phyloP scores from a whole-genome alignment of 495 filamentous ascomycete species.

The Neurospora sublineolata region DNA sequence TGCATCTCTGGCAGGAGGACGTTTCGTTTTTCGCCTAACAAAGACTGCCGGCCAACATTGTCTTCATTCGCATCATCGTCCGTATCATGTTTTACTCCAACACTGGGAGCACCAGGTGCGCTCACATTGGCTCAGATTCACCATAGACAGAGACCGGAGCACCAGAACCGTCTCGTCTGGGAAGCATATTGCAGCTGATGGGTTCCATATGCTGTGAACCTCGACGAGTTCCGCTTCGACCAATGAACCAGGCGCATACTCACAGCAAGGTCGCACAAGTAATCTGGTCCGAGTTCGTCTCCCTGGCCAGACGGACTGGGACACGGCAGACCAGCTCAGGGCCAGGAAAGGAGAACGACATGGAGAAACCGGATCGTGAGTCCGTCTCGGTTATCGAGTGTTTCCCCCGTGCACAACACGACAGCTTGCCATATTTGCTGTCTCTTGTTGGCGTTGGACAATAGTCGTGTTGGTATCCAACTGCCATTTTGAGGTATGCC shows the following conservation, averaged over 20 bases:
- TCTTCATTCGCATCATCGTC: background rate
- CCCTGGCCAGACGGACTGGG: background rate
- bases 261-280: constrained; percentile 12
- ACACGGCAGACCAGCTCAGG: background rate
- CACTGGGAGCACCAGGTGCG: background rate
- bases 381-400: background rate
- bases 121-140: background rate
- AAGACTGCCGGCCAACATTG: background rate
- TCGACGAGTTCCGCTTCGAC: constrained; percentile 8
- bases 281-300: constrained; percentile 16
- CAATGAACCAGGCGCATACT: constrained; percentile 14
- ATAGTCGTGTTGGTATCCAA: background rate
- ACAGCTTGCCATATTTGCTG: background rate
- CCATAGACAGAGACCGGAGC: constrained; percentile 1
- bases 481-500: background rate
- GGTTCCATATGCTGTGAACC: constrained; percentile 17
- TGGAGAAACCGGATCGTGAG: background rate
- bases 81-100: background rate
- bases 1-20: background rate
- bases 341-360: background rate
- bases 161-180: constrained; percentile 8
- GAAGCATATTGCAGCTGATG: constrained; percentile 11
- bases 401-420: background rate
- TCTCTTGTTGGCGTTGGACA: background rate
- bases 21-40: background rate